Evolutionary conservation across 2,329 filamentous ascomycete genomes (phyloP), one percentile per base, ranked within the genome.

Genomic region (Fusarium sarcochroum): DNA sequence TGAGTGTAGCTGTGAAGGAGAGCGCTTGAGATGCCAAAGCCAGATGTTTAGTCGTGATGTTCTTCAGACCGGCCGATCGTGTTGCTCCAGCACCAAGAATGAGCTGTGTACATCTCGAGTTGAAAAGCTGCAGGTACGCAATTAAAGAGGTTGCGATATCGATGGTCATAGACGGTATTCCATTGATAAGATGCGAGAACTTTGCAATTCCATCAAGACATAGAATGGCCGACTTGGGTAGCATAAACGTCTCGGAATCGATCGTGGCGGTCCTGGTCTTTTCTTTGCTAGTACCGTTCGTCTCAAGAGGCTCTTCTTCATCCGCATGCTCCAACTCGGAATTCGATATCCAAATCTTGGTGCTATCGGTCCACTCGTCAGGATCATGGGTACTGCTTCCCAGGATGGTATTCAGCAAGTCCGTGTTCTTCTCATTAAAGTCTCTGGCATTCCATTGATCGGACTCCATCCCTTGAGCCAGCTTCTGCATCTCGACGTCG

Each of bases 51-150:
- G 96, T 97, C 1, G 93, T 97, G 77, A 99, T 99, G 75, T 98
- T 98, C 78, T 94, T 97, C 20, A 99, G 84, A 0, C 95, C 95
- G 2, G 94, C 96, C 23, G 92, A 94, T 35, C 89, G 86, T 7
- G 93, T 98, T 6, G 96, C 96, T 6, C 96, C 96, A 2, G 96
- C 96, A 2, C 96, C 96, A 8, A 99, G 89, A 68, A 99, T 98
- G 59, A 99, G 87, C 77, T 99, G 96, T n/a, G 92, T 97, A 59
- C 94, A 94, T 20, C 96, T 91, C 4, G 94, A 98, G 79, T 99
- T 98, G 85, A 98, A 99, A 6, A 97, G 86, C 69, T 96, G 93
- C 15, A 98, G 85, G 75, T 97, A 97, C 21, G 96, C 91, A 41
- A 98, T 84, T 13, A 99, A 86, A 1, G 90, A 91, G 4, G 87